A percentile compares a stretch with the other conserved stretches of the same genome.
These are phyloP conservation scores for Melaleuca alternifolia DNA, from an alignment of 345 rosid species.

Conservation along the genomic window DNA sequence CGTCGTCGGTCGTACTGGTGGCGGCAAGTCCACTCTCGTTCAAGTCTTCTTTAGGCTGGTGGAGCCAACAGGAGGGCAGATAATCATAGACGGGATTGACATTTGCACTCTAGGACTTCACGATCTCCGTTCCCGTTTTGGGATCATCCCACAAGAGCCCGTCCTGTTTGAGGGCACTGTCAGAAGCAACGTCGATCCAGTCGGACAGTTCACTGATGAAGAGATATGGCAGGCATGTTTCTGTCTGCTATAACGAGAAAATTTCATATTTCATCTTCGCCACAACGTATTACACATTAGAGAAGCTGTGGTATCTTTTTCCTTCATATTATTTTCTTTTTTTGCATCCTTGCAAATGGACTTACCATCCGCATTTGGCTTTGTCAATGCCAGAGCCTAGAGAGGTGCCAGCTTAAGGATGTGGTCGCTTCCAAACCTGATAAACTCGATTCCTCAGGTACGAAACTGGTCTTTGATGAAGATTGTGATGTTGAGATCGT, in stretches of 20 bases:
- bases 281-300: neutral
- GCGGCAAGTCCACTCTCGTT: conserved; percentile 89
- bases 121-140: conserved; percentile 83
- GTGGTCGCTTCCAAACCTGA: conserved; percentile 64
- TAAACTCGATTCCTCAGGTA: conserved; percentile 74
- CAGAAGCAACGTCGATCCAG: conserved; percentile 84
- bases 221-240: conserved; percentile 78
- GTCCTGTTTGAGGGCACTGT: conserved; percentile 95
- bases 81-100: conserved; percentile 78
- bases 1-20: conserved; percentile 89
- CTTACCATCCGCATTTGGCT: neutral
- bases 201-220: conserved; percentile 66
- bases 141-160: conserved; percentile 97
- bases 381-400: conserved; percentile 46
- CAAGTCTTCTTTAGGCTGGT: conserved; percentile 89
- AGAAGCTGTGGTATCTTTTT: neutral
- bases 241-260: neutral
- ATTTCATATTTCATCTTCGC: neutral
- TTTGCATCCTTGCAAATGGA: neutral
- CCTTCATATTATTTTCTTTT: neutral
- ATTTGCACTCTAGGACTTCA: conserved; percentile 68
- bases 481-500: neutral
- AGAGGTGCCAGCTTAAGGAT: conserved; percentile 87
- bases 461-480: neutral
- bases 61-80: conserved; percentile 77